These are phyloP conservation scores for Penicillium diatomitis DNA, from an alignment of 495 filamentous ascomycete genomes.

Conservation along the genomic window DNA sequence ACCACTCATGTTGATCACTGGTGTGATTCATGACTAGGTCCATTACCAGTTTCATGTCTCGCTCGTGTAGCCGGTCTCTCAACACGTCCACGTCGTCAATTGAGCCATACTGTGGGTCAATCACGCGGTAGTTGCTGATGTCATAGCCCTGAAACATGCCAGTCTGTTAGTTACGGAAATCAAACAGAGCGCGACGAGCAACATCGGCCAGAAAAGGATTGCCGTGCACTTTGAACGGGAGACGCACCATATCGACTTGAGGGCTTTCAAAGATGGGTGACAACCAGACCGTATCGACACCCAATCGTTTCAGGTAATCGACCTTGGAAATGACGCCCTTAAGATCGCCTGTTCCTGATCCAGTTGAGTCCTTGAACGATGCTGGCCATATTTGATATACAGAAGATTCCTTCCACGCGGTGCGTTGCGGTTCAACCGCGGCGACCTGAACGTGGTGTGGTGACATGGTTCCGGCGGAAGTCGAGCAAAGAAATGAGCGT, in stretches of 20 bases:
- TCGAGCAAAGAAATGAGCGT: too few species aligned
- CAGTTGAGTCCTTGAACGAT: slow-evolving; percentile 46
- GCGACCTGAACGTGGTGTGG: neutral
- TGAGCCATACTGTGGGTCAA: slow-evolving; percentile 43
- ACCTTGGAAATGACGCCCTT: slow-evolving; percentile 46
- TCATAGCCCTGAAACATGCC: slow-evolving; percentile 17
- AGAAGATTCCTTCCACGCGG: neutral
- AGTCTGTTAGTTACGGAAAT: neutral
- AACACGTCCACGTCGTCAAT: slow-evolving; percentile 46
- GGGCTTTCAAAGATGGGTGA: slow-evolving; percentile 41
- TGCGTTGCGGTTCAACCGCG: neutral
- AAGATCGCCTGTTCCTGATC: slow-evolving; percentile 50
- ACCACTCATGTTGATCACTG: slow-evolving; percentile 55
- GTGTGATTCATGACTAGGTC: slow-evolving; percentile 63
- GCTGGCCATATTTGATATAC: slow-evolving; percentile 8
- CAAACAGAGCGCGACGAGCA: too few species aligned
- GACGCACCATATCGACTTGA: slow-evolving; percentile 20
- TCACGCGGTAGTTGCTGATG: slow-evolving; percentile 50
- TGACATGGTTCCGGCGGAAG: neutral
- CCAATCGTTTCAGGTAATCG: slow-evolving; percentile 42
- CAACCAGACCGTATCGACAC: slow-evolving; percentile 48
- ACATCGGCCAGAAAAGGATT: too few species aligned
- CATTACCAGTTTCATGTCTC: slow-evolving; percentile 51
- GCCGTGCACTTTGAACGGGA: neutral
- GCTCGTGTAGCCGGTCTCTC: slow-evolving; percentile 30